Conservation (phyloP, 148 eudicot genomes). For the Cornus florida region DNA sequence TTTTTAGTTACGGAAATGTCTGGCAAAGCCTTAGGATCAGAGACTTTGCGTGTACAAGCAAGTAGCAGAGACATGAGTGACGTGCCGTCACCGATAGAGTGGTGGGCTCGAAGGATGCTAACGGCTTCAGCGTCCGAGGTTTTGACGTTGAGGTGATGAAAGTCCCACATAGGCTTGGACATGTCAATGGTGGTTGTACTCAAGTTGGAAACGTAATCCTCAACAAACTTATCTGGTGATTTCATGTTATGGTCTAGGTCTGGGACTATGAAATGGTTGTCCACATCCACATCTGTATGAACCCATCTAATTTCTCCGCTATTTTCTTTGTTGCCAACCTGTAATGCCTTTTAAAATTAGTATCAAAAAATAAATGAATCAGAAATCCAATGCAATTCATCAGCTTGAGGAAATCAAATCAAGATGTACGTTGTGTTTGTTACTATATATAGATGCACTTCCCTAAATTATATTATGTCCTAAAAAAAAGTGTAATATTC, state of each 20-base stretch:
- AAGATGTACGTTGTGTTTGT: too few species aligned
- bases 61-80: background rate
- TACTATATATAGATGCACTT: too few species aligned
- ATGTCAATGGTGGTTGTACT: constrained; percentile 40
- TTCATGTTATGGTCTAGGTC: constrained; percentile 38
- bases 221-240: constrained; percentile 50
- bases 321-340: constrained; percentile 35
- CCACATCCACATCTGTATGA: constrained; percentile 33
- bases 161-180: constrained; percentile 73
- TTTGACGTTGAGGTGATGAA: constrained; percentile 57
- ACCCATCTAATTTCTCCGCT: constrained; percentile 37
- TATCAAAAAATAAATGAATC: too few species aligned
- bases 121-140: constrained; percentile 44
- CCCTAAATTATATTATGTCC: too few species aligned
- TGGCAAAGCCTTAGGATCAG: background rate
- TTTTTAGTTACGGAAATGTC: constrained; percentile 22
- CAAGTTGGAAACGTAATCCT: constrained; percentile 47
- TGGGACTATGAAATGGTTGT: constrained; percentile 47
- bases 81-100: background rate
- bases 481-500: too few species aligned
- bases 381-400: too few species aligned
- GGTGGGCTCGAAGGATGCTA: constrained; percentile 13
- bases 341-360: too few species aligned
- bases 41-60: background rate
- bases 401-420: too few species aligned